Conservation (phyloP, 208 protist genomes). For the Vickermania spadyakhi region DNA sequence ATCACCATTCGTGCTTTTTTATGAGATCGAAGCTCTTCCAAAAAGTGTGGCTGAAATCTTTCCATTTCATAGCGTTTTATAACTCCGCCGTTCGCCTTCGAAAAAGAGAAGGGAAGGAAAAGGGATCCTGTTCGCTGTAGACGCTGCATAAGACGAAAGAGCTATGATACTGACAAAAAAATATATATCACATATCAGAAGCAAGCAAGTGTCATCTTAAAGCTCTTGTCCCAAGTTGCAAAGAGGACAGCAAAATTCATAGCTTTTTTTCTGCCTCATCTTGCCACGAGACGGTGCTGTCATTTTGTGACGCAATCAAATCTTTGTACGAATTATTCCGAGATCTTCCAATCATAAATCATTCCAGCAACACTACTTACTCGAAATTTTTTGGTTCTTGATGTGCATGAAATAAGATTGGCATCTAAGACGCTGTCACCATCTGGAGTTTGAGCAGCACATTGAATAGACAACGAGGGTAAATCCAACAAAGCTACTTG, state of each 20-base stretch:
- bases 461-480: slow-evolving; percentile 10
- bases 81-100: neutral
- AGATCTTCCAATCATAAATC: neutral
- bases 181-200: no score
- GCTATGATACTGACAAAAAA: no score
- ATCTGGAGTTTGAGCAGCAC: slow-evolving; percentile 20
- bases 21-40: slow-evolving; percentile 5
- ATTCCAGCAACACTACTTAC: slow-evolving; percentile 16
- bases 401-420: slow-evolving; percentile 7
- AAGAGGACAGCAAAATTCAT: no score
- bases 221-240: no score
- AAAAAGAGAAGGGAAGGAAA: slow-evolving; percentile 1
- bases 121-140: no score
- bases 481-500: slow-evolving; percentile 22
- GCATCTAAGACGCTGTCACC: slow-evolving; percentile 25
- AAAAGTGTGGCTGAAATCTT: slow-evolving; percentile 11
- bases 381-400: slow-evolving; percentile 13
- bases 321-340: no score
- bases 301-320: no score
- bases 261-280: no score
- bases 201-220: no score
- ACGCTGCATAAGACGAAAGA: no score
- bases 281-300: no score
- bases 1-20: slow-evolving; percentile 18
- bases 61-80: slow-evolving; percentile 22